Base-by-base conservation (phyloP, 805 yeast species). In the Saturnispora gosingensis region DNA sequence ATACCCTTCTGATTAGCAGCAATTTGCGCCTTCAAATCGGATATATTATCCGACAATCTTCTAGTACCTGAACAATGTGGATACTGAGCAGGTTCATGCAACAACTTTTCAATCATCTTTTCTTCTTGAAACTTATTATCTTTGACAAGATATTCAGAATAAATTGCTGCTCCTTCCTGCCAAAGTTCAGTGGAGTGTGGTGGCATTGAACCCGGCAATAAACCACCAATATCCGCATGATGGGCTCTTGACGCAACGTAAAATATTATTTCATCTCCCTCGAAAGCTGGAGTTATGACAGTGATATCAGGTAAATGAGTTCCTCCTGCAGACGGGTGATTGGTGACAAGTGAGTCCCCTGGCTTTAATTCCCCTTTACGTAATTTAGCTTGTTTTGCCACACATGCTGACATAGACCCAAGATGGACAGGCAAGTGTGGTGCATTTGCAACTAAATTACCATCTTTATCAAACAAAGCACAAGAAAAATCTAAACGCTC, bases 171-270 rank as follows among this genome's bases (percentile, higher is more conserved):
- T 44, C 97, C 98, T 68, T 90, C 97, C 62, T 90, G 90, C 73
- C 81, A 84, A 40, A 91, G 69, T 53, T 82, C 81, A 60, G 82
- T 87, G 2, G 97, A 88, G 62, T 85, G 82, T 9, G 97, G 96
- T 15, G 97, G 97, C 89, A 90, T 88, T 0, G 95, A 85, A 1
- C 97, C 97, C 0, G 97, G 96, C 35, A 88, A 69, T 53, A 84
- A 79, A 13, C 96, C 95, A 16, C 98, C 97, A 61, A 91, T 90
- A 67, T 90, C 98, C 5, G 97, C 90, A 68, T 91, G 98, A 68
- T 90, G 98, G 2, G 97, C 97, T 57, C 98, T 75, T 0, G 96
- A 83, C 0, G 97, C 98, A 13, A 88, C 89, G 73, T 88, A 90
- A 65, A 90, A 90, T 27, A 88, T 78, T 35, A 88, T 75, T 49